These are phyloP conservation scores for Saccharomyces pastorianus DNA, from an alignment of 1,139 yeast genomes.

Conservation along the genomic window DNA sequence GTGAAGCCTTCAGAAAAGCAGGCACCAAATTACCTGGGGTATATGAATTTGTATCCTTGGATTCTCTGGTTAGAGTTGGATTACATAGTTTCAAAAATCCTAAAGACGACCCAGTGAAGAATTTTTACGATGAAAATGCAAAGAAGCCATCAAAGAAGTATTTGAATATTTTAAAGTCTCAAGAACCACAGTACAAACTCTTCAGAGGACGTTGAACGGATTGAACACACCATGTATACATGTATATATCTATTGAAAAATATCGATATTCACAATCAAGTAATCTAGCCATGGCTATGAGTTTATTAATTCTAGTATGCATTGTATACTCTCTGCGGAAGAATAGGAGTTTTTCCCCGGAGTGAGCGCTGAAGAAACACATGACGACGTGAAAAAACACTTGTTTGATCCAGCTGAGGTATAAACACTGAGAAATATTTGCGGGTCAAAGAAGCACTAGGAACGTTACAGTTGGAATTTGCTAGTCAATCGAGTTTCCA, in stretches of 20 bases:
- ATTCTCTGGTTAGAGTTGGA: conserved; percentile 66
- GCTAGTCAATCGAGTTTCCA: background rate
- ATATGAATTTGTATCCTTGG: conserved; percentile 72
- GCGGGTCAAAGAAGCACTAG: background rate
- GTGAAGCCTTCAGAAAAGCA: conserved; percentile 87
- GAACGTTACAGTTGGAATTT: background rate
- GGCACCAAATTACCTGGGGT: conserved; percentile 88
- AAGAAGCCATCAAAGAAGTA: conserved; percentile 61
- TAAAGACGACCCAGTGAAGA: conserved; percentile 33
- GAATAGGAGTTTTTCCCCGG: background rate
- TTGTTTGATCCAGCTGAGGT: background rate
- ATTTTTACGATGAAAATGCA: conserved; percentile 49
- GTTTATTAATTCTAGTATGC: background rate
- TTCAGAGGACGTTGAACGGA: conserved; percentile 47
- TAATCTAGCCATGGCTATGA: background rate
- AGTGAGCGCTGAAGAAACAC: background rate
- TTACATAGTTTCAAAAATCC: conserved; percentile 43
- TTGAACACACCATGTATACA: background rate
- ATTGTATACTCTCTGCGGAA: background rate
- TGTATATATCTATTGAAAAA: conserved; percentile 8
- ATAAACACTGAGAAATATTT: background rate
- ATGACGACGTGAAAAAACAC: background rate
- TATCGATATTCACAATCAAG: conserved; percentile 3
- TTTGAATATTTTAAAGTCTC: conserved; percentile 42
- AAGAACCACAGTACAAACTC: conserved; percentile 44